A percentile compares a stretch with the other conserved stretches of the same genome.
phyloP scores from a whole-genome alignment of 2,329 filamentous ascomycete genomes.

The Claviceps sp. region DNA sequence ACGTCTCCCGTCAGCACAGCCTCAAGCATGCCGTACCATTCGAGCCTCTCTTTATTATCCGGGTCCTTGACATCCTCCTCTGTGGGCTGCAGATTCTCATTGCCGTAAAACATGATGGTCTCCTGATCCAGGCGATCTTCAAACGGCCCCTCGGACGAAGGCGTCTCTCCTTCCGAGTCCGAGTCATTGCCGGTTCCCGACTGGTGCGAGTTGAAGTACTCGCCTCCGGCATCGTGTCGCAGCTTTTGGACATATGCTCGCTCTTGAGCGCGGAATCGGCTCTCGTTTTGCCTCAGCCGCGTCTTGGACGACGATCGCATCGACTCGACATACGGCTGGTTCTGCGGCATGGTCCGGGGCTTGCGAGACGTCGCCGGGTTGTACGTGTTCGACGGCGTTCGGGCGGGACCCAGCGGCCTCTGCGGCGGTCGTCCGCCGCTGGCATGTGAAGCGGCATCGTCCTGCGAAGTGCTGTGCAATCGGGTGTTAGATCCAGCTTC shows the following conservation, averaged over 20 bases:
- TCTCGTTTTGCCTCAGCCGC: conserved; percentile 31
- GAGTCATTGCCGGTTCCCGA: conserved; percentile 49
- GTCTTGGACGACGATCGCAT: conserved; percentile 41
- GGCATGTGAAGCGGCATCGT: conserved; percentile 16
- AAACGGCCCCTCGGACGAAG: conserved; percentile 68
- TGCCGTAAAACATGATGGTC: conserved; percentile 82
- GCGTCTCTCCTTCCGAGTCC: conserved; percentile 82
- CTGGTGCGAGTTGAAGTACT: conserved; percentile 63
- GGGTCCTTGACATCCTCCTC: conserved; percentile 83
- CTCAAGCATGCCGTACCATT: conserved; percentile 97
- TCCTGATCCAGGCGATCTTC: conserved; percentile 87
- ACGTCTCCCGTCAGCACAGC: conserved; percentile 94
- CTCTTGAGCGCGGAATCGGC: conserved; percentile 51
- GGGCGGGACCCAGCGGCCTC: conserved; percentile 53
- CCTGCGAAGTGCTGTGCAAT: conserved; percentile 18
- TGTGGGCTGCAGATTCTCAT: conserved; percentile 78
- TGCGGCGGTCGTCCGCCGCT: conserved; percentile 40
- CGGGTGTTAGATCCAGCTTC: conserved; percentile 20
- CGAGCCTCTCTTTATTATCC: conserved; percentile 74
- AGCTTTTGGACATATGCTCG: conserved; percentile 90
- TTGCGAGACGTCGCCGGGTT: conserved; percentile 51
- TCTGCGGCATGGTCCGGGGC: conserved; percentile 22
- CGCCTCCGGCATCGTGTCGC: conserved; percentile 50
- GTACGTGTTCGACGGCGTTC: conserved; percentile 71
- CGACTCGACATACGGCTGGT: conserved; percentile 25